A percentile compares a stretch with the other conserved stretches of the same genome.
phyloP scores from a whole-genome alignment of 2,329 filamentous ascomycete genomes.

The Simplicillium sp. region DNA sequence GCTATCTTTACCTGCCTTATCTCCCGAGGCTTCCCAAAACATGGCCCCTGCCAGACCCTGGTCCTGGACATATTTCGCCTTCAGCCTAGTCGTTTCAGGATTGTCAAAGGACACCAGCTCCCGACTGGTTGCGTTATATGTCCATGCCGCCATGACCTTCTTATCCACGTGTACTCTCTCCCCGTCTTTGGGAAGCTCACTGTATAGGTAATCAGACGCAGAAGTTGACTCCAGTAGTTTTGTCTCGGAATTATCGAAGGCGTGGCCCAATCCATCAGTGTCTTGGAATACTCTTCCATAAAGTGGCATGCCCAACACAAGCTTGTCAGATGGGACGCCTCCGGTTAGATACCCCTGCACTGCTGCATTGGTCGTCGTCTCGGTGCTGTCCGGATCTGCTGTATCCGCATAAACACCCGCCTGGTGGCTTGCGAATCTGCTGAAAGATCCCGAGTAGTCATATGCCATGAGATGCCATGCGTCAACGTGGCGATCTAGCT shows the following conservation, averaged over 20 bases:
- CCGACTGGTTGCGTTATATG: conserved; percentile 46
- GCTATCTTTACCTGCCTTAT: conserved; percentile 42
- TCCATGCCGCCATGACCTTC: conserved; percentile 55
- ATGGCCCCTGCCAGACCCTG: conserved; percentile 63
- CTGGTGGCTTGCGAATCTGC: conserved; percentile 52
- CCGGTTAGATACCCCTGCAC: conserved; percentile 54
- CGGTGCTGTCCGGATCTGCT: conserved; percentile 48
- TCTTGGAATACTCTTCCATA: neutral
- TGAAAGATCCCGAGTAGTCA: conserved; percentile 66
- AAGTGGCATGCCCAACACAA: conserved; percentile 71
- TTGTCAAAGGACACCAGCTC: conserved; percentile 66
- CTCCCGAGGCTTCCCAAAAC: conserved; percentile 77
- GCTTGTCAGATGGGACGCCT: conserved; percentile 54
- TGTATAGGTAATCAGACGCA: neutral
- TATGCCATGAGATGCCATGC: conserved; percentile 64
- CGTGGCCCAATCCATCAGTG: neutral
- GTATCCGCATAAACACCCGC: conserved; percentile 58
- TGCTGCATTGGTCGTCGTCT: conserved; percentile 59
- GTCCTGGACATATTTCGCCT: conserved; percentile 53
- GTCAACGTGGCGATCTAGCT: conserved; percentile 41
- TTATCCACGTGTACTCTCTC: conserved; percentile 29
- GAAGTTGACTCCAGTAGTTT: neutral
- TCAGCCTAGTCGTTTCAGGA: conserved; percentile 44
- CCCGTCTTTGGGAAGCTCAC: neutral
- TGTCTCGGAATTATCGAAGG: neutral